Base-by-base conservation (phyloP, 768 basidiomycete genomes). In the Mycena floridula region DNA sequence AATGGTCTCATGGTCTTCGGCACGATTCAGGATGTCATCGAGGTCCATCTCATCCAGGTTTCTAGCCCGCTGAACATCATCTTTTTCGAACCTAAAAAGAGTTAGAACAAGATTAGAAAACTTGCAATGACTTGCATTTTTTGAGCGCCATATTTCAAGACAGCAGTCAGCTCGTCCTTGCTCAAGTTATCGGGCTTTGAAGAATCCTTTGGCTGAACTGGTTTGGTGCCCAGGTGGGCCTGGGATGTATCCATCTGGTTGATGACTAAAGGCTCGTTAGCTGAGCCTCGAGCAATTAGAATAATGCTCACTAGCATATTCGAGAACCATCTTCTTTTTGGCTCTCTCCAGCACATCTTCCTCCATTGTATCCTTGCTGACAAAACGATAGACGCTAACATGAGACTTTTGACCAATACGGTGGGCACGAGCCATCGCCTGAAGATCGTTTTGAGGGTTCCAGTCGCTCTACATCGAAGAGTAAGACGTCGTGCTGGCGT, bases 191-290 rank as follows among this genome's bases (percentile, higher is more conserved):
- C 86, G 2, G 88, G 78, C 60, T 90, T 92, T 49, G 73, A 65
- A 18, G 76, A 63, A 41, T 89, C 87, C 58, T 85, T 88, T 45
- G 64, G 54, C 54, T 74, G 72, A 24, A 74, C 64, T 16, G 77
- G 74, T 57, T 91, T 92, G 45, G 87, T 85, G 59, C 90, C 85
- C 43, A 99, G 81, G 65, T 97, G 90, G 35, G 90, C 89, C 52
- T 97, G 96, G 32, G 94, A 93, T 20, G 96, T 99, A 67, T 99
- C 96, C 89, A 98, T 96, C 68, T 98, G 95, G 66, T 97, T 96
- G 73, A 99, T 97, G 70, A 99, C 93, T 96, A 43, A 32, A 43
- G 40, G 43, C 16, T 23, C 13, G 38, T 21, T 42, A 50, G 36
- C 38, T 52, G 18, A 27, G 24, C 40, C 45, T n/a, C 20, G 22